Percentiles rank a stretch among this genome's conserved stretches.
Conservation (phyloP, 2,329 filamentous ascomycete genomes). For the Mariannaea sp. region DNA sequence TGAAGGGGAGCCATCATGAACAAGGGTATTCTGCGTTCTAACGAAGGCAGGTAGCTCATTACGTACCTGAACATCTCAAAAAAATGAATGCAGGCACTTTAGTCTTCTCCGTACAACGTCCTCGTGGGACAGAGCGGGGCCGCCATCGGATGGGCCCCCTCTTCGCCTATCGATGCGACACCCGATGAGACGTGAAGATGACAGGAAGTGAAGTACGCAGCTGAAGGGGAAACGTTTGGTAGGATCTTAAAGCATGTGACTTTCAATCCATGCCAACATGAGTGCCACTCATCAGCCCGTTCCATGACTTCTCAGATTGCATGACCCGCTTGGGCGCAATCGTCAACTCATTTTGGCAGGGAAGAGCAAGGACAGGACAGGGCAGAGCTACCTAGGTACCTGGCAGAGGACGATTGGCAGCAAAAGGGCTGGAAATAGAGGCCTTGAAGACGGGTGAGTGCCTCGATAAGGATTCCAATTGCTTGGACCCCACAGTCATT, state of each 20-base stretch:
- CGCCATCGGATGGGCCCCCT: slow-evolving; percentile 2
- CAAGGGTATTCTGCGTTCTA: too few relatives aligned
- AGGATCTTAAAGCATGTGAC: slow-evolving; percentile 12
- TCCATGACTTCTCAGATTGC: too few relatives aligned
- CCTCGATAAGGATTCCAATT: background rate
- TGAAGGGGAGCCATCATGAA: too few relatives aligned
- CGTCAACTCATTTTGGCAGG: background rate
- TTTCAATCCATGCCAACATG: slow-evolving; percentile 11
- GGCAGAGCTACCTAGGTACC: too few relatives aligned
- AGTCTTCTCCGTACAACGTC: background rate
- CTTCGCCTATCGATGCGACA: slow-evolving; percentile 19
- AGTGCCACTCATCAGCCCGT: slow-evolving; percentile 2
- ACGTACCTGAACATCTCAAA: background rate
- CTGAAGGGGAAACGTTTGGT: background rate
- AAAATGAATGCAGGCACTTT: background rate
- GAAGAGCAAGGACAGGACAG: too few relatives aligned
- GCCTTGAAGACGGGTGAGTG: too few relatives aligned
- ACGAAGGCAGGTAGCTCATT: too few relatives aligned
- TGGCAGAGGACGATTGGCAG: too few relatives aligned
- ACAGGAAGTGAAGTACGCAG: background rate
- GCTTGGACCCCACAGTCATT: slow-evolving; percentile 12
- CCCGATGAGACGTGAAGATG: background rate
- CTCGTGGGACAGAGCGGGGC: background rate
- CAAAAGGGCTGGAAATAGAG: slow-evolving; percentile 6
- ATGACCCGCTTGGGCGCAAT: background rate